These are phyloP conservation scores for Citrus unshiu DNA, from an alignment of 345 rosid genomes.

Conservation along the genomic window DNA sequence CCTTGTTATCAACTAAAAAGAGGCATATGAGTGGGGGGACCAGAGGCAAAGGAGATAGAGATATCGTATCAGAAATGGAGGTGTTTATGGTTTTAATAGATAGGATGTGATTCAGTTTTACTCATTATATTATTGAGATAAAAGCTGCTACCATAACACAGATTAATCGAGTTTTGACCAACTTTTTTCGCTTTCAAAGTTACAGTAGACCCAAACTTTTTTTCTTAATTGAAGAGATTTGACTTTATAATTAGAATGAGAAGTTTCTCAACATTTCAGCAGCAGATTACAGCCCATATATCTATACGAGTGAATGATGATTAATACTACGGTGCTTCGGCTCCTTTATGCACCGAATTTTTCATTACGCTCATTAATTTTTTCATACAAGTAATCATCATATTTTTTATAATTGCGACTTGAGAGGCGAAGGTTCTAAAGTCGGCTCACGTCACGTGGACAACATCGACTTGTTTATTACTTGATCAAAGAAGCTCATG, in stretches of 20 bases:
- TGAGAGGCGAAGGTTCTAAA: not conserved
- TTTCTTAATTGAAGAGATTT: too few relatives aligned
- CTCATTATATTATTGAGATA: not conserved
- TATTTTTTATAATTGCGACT: not conserved
- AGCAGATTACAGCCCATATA: not conserved
- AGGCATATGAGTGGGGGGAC: conserved; percentile 31
- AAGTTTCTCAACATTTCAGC: not conserved
- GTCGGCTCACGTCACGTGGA: conserved; percentile 21
- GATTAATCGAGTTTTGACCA: not conserved
- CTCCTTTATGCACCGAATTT: too few relatives aligned
- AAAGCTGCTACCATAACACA: not conserved
- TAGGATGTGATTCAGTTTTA: not conserved
- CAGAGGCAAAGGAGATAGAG: not conserved
- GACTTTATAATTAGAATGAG: not conserved
- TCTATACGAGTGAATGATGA: not conserved
- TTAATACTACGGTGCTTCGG: too few relatives aligned
- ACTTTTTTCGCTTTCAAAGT: not conserved
- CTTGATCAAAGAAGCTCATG: conserved; percentile 4
- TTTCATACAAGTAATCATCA: too few relatives aligned
- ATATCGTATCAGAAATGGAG: conserved; percentile 4
- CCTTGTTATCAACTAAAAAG: not conserved
- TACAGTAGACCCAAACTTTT: not conserved
- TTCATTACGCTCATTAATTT: too few relatives aligned
- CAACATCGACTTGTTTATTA: conserved; percentile 1
- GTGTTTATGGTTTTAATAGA: conserved; percentile 1